These are phyloP conservation scores for Paulownia fortunei DNA, from an alignment of 257 asterid genomes.

Conservation along the genomic window DNA sequence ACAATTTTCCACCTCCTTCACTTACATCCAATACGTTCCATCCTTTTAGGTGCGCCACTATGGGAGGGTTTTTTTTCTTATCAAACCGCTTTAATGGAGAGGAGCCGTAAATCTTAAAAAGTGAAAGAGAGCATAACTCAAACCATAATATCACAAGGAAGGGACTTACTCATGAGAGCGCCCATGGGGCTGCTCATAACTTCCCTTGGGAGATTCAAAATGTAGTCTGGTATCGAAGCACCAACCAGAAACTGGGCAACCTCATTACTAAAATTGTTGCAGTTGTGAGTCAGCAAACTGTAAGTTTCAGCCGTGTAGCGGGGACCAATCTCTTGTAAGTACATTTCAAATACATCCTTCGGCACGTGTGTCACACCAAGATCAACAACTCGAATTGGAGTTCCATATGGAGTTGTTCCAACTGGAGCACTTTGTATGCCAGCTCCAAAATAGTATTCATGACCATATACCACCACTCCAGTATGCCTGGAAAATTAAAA, in stretches of 20 bases:
- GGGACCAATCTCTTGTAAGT: slow-evolving; percentile 79
- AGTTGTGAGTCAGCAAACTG: slow-evolving; percentile 80
- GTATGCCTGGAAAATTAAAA: slow-evolving; percentile 75
- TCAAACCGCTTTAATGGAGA: too few species aligned
- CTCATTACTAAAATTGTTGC: slow-evolving; percentile 96
- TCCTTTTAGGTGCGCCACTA: too few species aligned
- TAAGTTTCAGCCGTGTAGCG: slow-evolving; percentile 90
- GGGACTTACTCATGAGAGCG: slow-evolving; percentile 70
- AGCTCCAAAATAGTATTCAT: slow-evolving; percentile 87
- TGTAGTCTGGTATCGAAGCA: slow-evolving; percentile 75
- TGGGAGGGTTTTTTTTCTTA: too few species aligned
- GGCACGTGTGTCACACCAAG: slow-evolving; percentile 93
- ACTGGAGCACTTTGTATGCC: slow-evolving; percentile 78
- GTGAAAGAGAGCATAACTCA: not conserved
- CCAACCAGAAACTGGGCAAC: slow-evolving; percentile 89
- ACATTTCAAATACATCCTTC: slow-evolving; percentile 79
- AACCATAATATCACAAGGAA: slow-evolving; percentile 6
- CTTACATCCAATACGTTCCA: not conserved
- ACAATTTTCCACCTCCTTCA: not conserved
- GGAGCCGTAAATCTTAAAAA: not conserved
- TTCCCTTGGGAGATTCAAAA: slow-evolving; percentile 84
- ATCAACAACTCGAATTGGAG: slow-evolving; percentile 76
- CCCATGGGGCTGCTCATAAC: slow-evolving; percentile 95
- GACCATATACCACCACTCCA: slow-evolving; percentile 86
- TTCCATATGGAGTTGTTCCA: slow-evolving; percentile 88